Percentiles rank a stretch among this genome's conserved stretches.
phyloP scores from a whole-genome alignment of 2,329 filamentous ascomycete genomes.

The Talaromyces sp. region DNA sequence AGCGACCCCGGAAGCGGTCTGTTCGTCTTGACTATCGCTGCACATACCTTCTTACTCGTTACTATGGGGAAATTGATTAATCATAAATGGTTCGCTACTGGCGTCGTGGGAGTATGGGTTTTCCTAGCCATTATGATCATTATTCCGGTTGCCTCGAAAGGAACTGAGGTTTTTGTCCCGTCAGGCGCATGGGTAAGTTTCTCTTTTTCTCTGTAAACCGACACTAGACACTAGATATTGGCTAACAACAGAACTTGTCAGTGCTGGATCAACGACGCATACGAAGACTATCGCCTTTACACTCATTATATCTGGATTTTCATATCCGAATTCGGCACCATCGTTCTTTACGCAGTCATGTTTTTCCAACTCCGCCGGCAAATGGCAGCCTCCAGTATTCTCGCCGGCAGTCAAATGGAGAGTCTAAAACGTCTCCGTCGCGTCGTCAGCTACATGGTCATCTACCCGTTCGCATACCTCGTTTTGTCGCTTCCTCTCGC shows the following conservation, averaged over 20 bases:
- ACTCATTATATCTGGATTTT: conserved; percentile 54
- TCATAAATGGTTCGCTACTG: conserved; percentile 41
- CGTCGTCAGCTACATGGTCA: conserved; percentile 44
- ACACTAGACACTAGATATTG: background rate
- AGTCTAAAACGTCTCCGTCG: conserved; percentile 38
- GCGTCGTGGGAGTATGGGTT: conserved; percentile 44
- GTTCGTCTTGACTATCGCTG: conserved; percentile 50
- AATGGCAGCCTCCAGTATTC: conserved; percentile 35
- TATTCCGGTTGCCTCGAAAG: conserved; percentile 42
- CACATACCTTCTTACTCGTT: conserved; percentile 50
- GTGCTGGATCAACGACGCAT: conserved; percentile 48
- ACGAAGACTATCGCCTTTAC: conserved; percentile 45
- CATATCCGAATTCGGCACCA: conserved; percentile 48
- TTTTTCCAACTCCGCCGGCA: conserved; percentile 46
- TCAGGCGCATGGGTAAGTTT: conserved; percentile 48
- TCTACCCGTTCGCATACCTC: conserved; percentile 51
- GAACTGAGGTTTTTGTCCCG: conserved; percentile 42
- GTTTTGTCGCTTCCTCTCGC: conserved; percentile 61
- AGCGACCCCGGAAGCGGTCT: conserved; percentile 51
- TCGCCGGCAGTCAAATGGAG: conserved; percentile 27
- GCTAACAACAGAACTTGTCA: conserved; percentile 20
- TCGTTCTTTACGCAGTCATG: conserved; percentile 46
- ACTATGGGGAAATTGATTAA: conserved; percentile 44
- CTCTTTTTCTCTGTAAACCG: background rate
- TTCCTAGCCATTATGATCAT: conserved; percentile 44